Evolutionary conservation across 768 basidiomycete genomes (phyloP), one percentile per base, ranked within the genome.

Genomic region (Rhodocollybia butyracea): DNA sequence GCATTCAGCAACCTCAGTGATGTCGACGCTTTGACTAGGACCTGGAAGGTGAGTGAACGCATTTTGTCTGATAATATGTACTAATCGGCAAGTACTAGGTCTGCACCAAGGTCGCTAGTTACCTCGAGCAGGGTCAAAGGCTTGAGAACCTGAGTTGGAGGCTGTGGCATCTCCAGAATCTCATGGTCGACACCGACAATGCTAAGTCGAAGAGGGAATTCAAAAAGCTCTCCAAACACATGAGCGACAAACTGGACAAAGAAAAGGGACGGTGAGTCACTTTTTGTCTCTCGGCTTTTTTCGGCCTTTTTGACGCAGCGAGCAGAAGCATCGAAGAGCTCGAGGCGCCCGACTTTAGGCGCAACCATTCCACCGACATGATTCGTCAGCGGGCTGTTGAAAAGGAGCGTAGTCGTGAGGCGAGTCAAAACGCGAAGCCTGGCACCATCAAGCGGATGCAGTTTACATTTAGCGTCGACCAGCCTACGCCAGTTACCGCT

Each of bases 101-200:
- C 68, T 92, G 91, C 74, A 91, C 91, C 21, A 92, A 92, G 77
- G 91, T 94, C 59, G 91, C 90, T 51, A 83, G 88, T 70, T 92
- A 84, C 75, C 89, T 94, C 68, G 91, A 94, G 74, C 90, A 93
- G 68, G 91, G 91, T 45, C 89, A 91, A 68, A 79, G 91, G 54
- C 89, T 94, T 66, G 91, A 93, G 81, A 94, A 94, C 79, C 73
- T 94, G 72, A 88, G 86, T 63, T 94, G 91, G 91, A 83, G 91
- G 66, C 81, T 94, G 70, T 94, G 91, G 91, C 90, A 93, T 68
- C 83, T 94, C 47, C 91, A 94, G 74, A 90, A 85, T 63, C 83
- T 93, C 63, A 93, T 93, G 76, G 91, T 94, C 73, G 91, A 94
- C 73, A 80, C 85, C 58, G 92, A 94, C 79, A 91, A 91, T 60